Evolutionary conservation across 2,329 filamentous ascomycete species (phyloP).

Genomic region (Plenodomus tracheiphilus): DNA sequence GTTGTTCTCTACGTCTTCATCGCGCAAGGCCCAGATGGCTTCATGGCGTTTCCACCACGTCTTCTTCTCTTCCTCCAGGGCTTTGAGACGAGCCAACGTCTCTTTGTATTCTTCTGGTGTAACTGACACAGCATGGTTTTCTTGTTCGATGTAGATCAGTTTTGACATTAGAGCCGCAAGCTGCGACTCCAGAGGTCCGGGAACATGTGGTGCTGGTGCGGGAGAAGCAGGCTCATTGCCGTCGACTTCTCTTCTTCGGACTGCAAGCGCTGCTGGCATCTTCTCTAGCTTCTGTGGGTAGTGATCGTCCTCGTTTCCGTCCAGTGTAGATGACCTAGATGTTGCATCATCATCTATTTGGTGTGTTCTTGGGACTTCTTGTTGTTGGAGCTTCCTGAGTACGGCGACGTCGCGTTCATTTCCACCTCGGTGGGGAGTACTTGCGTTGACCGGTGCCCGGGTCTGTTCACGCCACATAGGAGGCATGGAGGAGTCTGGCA

Average conservation of each 20-base stretch:
- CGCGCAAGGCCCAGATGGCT: conserved; percentile 47
- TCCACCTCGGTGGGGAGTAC: conserved; percentile 12
- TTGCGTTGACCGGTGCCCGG: conserved; percentile 14
- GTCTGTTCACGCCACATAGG: conserved; percentile 32
- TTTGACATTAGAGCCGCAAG: conserved; percentile 44
- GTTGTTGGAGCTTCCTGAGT: neutral
- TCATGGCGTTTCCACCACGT: conserved; percentile 43
- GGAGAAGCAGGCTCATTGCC: conserved; percentile 23
- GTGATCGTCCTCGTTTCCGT: conserved; percentile 33
- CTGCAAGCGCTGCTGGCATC: conserved; percentile 11
- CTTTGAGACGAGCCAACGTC: conserved; percentile 34
- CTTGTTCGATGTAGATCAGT: conserved; percentile 39
- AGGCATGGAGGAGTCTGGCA: conserved; percentile 24
- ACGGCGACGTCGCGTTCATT: neutral
- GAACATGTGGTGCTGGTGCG: conserved; percentile 27
- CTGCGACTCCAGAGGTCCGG: conserved; percentile 42
- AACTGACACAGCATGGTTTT: conserved; percentile 40
- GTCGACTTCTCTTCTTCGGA: conserved; percentile 7
- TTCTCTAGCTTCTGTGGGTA: conserved; percentile 37
- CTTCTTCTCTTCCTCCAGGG: conserved; percentile 45
- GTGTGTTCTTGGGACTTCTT: neutral
- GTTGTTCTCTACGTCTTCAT: conserved; percentile 50
- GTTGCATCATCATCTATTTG: conserved; percentile 36
- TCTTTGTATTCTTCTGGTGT: conserved; percentile 43
- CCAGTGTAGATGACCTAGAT: conserved; percentile 39